Evolutionary conservation across 257 asterid genomes (phyloP), one percentile per base, ranked within the genome.

Genomic region (Capsicum baccatum): DNA sequence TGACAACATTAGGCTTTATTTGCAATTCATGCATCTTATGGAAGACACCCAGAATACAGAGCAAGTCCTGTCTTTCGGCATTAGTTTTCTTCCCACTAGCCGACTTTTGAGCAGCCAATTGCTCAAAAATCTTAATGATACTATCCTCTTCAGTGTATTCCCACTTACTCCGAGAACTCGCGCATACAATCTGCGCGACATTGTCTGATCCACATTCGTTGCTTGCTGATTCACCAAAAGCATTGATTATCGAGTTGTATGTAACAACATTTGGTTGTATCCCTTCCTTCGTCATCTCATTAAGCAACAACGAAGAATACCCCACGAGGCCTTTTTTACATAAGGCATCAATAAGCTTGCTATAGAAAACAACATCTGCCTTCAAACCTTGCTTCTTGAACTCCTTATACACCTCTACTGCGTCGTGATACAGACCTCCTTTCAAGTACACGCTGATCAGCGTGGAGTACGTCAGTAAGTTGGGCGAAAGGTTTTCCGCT

Each of bases 191-290:
- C 87, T 35, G 86, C 60, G 88, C 84, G 68, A 83, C 93, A 26
- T 78, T 5, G 21, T 85, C 86, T 44, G 67, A 63, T 42, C 88
- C 79, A 83, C 70, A 79, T 16, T 85, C 95, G 76, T 57, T 80
- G 52, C 84, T 84, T 62, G 86, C 88, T 5, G 94, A 89, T 84
- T 83, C 89, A 80, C 98, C 97, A 92, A 93, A 96, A 42, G 99
- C 97, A 86, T 96, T 96, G 73, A 96, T 94, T 67, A 96, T 93
- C 7, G 99, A 94, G 88, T 96, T 96, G 86, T 94, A 96, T 12
- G 99, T 94, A 37, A 96, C 99, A 60, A 94, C 98, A 89, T 96
- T 96, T 48, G 99, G 99, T 33, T 88, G 95, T 85, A 96, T 96
- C 79, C 99, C 98, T 81, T 89, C 94, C 86, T 90, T 89, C 96